Evolutionary conservation across 1,139 yeast genomes (phyloP), one percentile per base, ranked within the genome.

Genomic region (Hyphopichia khmerensis): DNA sequence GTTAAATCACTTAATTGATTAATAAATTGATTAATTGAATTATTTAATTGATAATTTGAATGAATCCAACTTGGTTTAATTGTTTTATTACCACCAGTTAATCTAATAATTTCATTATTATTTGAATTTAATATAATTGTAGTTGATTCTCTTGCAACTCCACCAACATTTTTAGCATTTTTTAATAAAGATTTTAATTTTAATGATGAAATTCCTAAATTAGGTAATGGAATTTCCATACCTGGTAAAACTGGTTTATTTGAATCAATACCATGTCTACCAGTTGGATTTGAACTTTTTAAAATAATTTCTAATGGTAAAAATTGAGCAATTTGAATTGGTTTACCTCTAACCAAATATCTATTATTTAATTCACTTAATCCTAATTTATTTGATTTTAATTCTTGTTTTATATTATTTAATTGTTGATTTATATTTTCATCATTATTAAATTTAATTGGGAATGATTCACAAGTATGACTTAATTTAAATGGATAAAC

Each of bases 401-500:
- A 64, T 48, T 82, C 84, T 47, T 74, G 64, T 46, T 72, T 72
- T 47, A 85, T 69, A 31, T 55, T 47, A 13, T 53, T 65, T 57
- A 64, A 67, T 58, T 65, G 77, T 32, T 65, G 67, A 15, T 61
- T 61, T 31, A 65, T 57, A 8, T 21, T 21, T 6, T 21, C 24
- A 33, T 65, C 66, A 39, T 67, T 64, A 36, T 65, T 59, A 31
- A 67, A 54, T 40, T 74, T 63, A 38, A 82, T 64, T 51, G 91
- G 89, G 76, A 84, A 82, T 37, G 65, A 57, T 19, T 73, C 70
- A 14, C 86, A 74, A 40, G 85, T 67, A 61, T 85, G 83, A 40
- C 86, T 70, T 49, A 91, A 73, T 66, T 90, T 91, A 75, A 93
- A 89, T 44, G 99, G 98, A 65, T 79, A 93, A 33, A 93, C 98